A percentile compares a stretch with the other conserved stretches of the same genome.
These are phyloP conservation scores for Zelopaecilomyces penicillatus DNA, from an alignment of 2,329 filamentous ascomycete species.

Conservation along the genomic window DNA sequence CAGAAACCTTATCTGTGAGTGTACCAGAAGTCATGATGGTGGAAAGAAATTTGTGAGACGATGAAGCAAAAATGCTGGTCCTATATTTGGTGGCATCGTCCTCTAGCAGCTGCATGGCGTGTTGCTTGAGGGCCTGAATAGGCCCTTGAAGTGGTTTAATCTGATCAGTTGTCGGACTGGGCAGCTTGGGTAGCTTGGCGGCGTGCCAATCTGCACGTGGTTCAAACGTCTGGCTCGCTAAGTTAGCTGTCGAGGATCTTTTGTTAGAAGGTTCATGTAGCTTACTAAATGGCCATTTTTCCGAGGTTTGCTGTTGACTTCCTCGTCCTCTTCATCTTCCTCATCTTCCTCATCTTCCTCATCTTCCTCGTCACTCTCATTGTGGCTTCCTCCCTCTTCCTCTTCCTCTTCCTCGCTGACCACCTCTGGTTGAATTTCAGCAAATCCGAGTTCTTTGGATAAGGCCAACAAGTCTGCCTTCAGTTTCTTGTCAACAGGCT, in stretches of 20 bases:
- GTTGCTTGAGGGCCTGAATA: slow-evolving; percentile 49
- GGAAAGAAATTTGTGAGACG: slow-evolving; percentile 90
- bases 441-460: slow-evolving; percentile 31
- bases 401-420: slow-evolving; percentile 30
- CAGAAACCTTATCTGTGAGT: slow-evolving; percentile 92
- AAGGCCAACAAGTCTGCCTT: slow-evolving; percentile 28
- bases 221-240: slow-evolving; percentile 41
- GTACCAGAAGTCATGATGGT: slow-evolving; percentile 97
- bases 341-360: slow-evolving; percentile 21
- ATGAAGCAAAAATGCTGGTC: slow-evolving; percentile 66
- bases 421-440: slow-evolving; percentile 24
- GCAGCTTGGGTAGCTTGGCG: slow-evolving; percentile 34
- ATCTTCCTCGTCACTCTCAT: slow-evolving; percentile 25
- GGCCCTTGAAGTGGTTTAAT: slow-evolving; percentile 33
- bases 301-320: slow-evolving; percentile 14
- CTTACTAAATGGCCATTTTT: slow-evolving; percentile 29
- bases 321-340: slow-evolving; percentile 23
- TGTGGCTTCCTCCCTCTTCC: slow-evolving; percentile 20
- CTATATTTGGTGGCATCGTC: slow-evolving; percentile 70
- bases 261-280: background rate
- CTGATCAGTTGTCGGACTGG: slow-evolving; percentile 36
- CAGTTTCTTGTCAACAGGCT: slow-evolving; percentile 33
- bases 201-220: slow-evolving; percentile 51
- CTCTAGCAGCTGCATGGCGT: slow-evolving; percentile 68
- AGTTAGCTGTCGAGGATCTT: slow-evolving; percentile 25